Evolutionary conservation across 2,329 filamentous ascomycete species (phyloP).

Genomic region (Periglandula ipomoeae): DNA sequence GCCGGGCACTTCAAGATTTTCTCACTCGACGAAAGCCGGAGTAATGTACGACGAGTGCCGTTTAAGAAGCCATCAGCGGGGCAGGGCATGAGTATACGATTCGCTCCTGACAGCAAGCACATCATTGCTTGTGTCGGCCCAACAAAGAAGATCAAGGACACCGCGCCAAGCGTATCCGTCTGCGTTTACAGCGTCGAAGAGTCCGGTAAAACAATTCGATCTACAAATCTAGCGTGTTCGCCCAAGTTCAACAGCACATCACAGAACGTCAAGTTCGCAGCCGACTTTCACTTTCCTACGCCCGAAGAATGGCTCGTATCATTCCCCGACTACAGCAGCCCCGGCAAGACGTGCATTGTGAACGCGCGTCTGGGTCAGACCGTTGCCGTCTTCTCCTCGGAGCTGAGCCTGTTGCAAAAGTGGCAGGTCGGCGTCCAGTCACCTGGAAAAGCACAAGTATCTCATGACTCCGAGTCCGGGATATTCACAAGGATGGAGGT

Average conservation of each 20-base stretch:
- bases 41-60: neutral
- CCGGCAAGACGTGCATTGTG: constrained; percentile 7
- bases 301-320: constrained; percentile 7
- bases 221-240: neutral
- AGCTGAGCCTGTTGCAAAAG: constrained; percentile 6
- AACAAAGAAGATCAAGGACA: neutral
- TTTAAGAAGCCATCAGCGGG: constrained; percentile 1
- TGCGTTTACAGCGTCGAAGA: constrained; percentile 1
- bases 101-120: constrained; percentile 7
- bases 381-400: constrained; percentile 2
- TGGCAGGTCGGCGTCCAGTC: constrained; percentile 7
- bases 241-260: neutral
- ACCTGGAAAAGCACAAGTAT: neutral
- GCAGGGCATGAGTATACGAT: constrained; percentile 5
- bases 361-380: constrained; percentile 8
- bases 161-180: constrained; percentile 3
- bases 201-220: neutral
- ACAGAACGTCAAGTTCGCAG: neutral
- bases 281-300: constrained; percentile 8
- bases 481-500: constrained; percentile 6
- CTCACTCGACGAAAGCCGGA: neutral
- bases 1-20: constrained; percentile 1
- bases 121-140: constrained; percentile 7
- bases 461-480: constrained; percentile 1
- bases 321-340: constrained; percentile 5